Percentiles rank a stretch among this genome's conserved stretches.
phyloP scores from a whole-genome alignment of 2,329 filamentous ascomycete species.

The Fonsecaea erecta region DNA sequence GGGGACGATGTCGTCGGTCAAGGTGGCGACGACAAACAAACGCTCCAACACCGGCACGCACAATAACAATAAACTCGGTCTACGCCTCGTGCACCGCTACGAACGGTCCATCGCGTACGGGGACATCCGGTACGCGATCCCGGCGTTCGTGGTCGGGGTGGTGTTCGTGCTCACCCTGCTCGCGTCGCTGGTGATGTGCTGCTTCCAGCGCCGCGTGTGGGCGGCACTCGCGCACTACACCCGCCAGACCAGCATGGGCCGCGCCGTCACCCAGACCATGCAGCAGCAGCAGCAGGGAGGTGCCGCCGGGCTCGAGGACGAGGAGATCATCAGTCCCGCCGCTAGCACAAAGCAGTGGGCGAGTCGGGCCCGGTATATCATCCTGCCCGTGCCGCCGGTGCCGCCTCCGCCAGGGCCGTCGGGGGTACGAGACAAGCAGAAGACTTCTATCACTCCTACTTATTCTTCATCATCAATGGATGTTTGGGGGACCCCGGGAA shows the following conservation, averaged over 20 bases:
- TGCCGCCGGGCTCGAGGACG: not conserved
- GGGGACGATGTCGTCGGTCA: slow-evolving; percentile 10
- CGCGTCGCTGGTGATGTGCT: not conserved
- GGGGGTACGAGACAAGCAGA: not conserved
- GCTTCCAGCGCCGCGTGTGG: not conserved
- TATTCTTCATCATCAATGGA: not conserved
- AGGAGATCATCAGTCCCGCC: not conserved
- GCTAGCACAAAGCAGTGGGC: not conserved
- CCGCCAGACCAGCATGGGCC: slow-evolving; percentile 3
- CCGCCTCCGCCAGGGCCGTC: too few relatives aligned
- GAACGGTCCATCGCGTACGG: slow-evolving; percentile 6
- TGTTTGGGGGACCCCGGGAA: not conserved
- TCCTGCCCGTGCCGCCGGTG: not conserved
- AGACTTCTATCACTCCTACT: not conserved
- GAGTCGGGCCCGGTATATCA: not conserved
- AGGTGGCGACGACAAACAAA: not conserved
- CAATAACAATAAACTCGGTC: not conserved
- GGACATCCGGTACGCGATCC: slow-evolving; percentile 6
- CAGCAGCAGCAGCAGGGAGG: too few relatives aligned
- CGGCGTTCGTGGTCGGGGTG: not conserved
- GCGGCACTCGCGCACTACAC: not conserved
- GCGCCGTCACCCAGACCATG: not conserved
- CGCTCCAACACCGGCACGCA: not conserved
- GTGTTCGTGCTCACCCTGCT: not conserved
- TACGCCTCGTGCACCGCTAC: not conserved